A percentile compares a stretch with the other conserved stretches of the same genome.
These are phyloP conservation scores for Cardiospermum halicacabum DNA, from an alignment of 345 rosid species.

Conservation along the genomic window DNA sequence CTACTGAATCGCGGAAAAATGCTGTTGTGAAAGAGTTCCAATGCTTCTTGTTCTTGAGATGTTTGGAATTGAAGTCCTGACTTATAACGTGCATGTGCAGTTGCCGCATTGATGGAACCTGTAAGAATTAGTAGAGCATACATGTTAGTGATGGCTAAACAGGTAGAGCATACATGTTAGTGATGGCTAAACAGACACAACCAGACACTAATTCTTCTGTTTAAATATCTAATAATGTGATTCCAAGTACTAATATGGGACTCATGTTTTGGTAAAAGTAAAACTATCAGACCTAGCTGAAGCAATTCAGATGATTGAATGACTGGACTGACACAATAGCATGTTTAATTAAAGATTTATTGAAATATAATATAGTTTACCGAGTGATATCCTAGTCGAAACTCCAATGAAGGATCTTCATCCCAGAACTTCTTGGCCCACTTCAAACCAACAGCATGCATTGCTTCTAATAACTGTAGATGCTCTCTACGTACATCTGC, in stretches of 20 bases:
- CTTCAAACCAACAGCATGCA: constrained; percentile 74
- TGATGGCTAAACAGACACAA: neutral
- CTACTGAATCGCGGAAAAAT: constrained; percentile 77
- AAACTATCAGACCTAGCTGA: neutral
- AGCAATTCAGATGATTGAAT: neutral
- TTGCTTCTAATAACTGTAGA: constrained; percentile 42
- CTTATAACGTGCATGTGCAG: constrained; percentile 90
- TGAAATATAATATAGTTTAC: constrained; percentile 42
- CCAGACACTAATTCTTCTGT: too few species aligned
- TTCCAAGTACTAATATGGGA: neutral
- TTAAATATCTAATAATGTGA: too few species aligned
- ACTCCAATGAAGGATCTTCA: constrained; percentile 65
- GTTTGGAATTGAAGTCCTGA: constrained; percentile 81
- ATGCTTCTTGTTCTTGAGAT: constrained; percentile 84
- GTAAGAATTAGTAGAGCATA: constrained; percentile 16
- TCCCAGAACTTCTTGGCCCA: constrained; percentile 62
- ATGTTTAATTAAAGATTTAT: neutral
- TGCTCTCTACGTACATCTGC: constrained; percentile 66
- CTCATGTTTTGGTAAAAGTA: too few species aligned
- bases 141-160: neutral
- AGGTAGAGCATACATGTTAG: neutral
- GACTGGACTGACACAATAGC: neutral
- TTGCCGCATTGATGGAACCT: constrained; percentile 77
- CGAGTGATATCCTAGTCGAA: constrained; percentile 95
- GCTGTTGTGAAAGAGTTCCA: constrained; percentile 86